Evolutionary conservation across 805 yeast genomes (phyloP).

Genomic region (Wickerhamiella dianesei): DNA sequence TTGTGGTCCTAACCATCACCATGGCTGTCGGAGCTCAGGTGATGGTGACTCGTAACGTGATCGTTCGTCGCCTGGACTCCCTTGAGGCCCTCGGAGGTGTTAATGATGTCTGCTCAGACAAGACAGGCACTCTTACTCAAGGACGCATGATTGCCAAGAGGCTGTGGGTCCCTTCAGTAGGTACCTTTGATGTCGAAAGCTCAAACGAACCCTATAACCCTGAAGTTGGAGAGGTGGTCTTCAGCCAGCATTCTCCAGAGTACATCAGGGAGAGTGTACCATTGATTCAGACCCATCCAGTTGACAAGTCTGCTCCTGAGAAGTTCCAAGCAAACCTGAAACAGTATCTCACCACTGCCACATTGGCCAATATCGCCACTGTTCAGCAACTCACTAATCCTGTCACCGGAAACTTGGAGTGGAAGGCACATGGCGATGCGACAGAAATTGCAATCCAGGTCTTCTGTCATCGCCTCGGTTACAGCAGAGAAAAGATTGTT

Average conservation of each 20-base stretch:
- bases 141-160: constrained; percentile 66
- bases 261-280: constrained; percentile 1
- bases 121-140: constrained; percentile 70
- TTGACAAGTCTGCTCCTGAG: constrained; percentile 1
- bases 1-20: constrained; percentile 71
- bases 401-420: constrained; percentile 30
- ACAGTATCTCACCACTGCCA: constrained; percentile 50
- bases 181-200: constrained; percentile 41
- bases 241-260: constrained; percentile 28
- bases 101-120: constrained; percentile 69
- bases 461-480: constrained; percentile 46
- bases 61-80: constrained; percentile 65
- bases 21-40: constrained; percentile 73
- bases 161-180: constrained; percentile 54
- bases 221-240: constrained; percentile 33
- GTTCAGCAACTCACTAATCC: constrained; percentile 29
- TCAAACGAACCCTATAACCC: constrained; percentile 55
- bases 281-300: neutral
- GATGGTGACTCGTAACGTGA: constrained; percentile 55
- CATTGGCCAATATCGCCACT: constrained; percentile 68
- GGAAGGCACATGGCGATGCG: constrained; percentile 83
- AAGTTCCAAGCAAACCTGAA: constrained; percentile 21
- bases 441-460: constrained; percentile 84
- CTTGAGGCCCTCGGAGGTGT: constrained; percentile 69
- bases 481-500: constrained; percentile 13